A percentile compares a stretch with the other conserved stretches of the same genome.
Conservation (phyloP, 1,284 basidiomycete species). For the Ustilago trichophora region DNA sequence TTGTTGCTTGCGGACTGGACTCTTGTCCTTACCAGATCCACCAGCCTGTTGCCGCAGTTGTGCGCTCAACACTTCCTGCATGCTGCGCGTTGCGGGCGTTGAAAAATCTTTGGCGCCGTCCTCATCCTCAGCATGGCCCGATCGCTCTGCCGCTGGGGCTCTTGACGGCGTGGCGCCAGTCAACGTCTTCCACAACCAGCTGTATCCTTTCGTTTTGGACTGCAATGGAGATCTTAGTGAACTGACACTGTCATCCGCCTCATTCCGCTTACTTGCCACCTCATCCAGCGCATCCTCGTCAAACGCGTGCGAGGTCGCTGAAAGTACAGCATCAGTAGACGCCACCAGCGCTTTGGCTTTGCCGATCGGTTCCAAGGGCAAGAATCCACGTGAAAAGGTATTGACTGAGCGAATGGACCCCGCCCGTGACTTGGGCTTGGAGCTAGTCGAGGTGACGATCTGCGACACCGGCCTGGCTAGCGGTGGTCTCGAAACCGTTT, state of each 20-base stretch:
- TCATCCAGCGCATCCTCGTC: conserved; percentile 13
- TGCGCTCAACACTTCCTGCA: conserved; percentile 50
- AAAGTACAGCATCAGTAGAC: conserved; percentile 41
- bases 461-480: conserved; percentile 34
- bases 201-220: conserved; percentile 25
- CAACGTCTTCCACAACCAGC: conserved; percentile 55
- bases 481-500: conserved; percentile 5
- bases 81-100: conserved; percentile 49
- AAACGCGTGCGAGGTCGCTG: conserved; percentile 35
- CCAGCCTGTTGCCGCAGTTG: conserved; percentile 42
- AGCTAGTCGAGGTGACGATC: conserved; percentile 17
- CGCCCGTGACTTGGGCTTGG: conserved; percentile 30
- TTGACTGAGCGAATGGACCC: conserved; percentile 51
- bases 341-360: conserved; percentile 56
- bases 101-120: conserved; percentile 12
- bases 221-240: conserved; percentile 13
- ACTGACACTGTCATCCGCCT: conserved; percentile 26
- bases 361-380: conserved; percentile 55
- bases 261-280: not conserved
- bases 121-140: conserved; percentile 2
- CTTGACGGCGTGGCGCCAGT: conserved; percentile 27
- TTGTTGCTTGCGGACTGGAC: conserved; percentile 18
- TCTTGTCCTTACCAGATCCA: conserved; percentile 15
- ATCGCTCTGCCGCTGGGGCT: not conserved
- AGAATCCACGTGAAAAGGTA: conserved; percentile 43